Evolutionary conservation across 2,329 filamentous ascomycete genomes (phyloP).

Genomic region (Zymoseptoria crescenta): DNA sequence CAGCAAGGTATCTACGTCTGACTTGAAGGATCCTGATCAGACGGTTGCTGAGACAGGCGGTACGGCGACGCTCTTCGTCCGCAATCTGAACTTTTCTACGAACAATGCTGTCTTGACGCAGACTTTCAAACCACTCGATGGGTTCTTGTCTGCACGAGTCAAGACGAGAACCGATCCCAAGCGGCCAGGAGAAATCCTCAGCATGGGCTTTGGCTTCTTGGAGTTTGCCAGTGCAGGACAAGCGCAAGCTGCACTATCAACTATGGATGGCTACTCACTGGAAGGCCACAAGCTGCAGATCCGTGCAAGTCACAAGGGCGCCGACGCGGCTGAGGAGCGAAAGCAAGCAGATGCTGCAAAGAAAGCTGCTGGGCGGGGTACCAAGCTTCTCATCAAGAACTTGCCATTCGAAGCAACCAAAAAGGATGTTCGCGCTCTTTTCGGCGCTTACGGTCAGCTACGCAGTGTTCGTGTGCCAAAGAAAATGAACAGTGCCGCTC

Average conservation of each 20-base stretch:
- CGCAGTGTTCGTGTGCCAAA: constrained; percentile 88
- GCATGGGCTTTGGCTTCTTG: constrained; percentile 95
- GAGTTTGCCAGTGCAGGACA: constrained; percentile 74
- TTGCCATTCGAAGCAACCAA: constrained; percentile 91
- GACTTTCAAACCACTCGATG: constrained; percentile 71
- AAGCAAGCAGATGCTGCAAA: constrained; percentile 75
- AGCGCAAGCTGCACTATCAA: constrained; percentile 68
- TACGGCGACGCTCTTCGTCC: constrained; percentile 68
- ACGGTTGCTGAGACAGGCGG: constrained; percentile 51
- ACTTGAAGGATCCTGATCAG: constrained; percentile 56
- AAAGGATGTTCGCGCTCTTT: constrained; percentile 79
- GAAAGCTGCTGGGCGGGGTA: constrained; percentile 66
- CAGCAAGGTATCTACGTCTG: constrained; percentile 59
- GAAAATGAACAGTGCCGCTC: constrained; percentile 81
- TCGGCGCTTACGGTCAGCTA: constrained; percentile 84
- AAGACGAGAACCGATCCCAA: constrained; percentile 94
- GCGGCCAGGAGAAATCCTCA: constrained; percentile 75
- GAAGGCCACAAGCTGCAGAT: constrained; percentile 80
- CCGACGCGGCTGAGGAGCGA: constrained; percentile 80
- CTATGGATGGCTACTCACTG: constrained; percentile 85
- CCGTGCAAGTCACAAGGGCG: constrained; percentile 76
- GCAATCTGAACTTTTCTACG: constrained; percentile 89
- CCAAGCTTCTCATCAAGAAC: constrained; percentile 97
- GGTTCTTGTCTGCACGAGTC: constrained; percentile 80
- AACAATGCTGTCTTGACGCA: constrained; percentile 68